Evolutionary conservation across 257 asterid species (phyloP), one percentile per base, ranked within the genome.

Genomic region (Penstemon barbatus): DNA sequence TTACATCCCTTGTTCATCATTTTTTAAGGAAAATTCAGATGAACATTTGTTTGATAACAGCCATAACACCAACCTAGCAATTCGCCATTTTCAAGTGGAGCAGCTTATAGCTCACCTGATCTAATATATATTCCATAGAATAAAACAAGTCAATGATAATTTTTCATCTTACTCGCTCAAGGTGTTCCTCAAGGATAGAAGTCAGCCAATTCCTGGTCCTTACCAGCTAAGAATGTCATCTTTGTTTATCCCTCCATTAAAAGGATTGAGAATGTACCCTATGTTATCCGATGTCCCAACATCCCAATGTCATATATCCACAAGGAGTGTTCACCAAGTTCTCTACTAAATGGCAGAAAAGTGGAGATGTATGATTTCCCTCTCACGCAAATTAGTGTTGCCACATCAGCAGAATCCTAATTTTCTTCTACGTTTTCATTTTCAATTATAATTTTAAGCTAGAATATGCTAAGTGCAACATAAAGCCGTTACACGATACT

Each of bases 21-120:
- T 80, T 77, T 68, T 66, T 69, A 50, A 72, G 75, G 51, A 73
- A 68, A 75, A 71, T 71, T 63, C 66, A 76, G 55, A 75, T 65
- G 50, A 70, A 76, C 56, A 46, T 46, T 41, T 72, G 71, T 69
- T 70, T 62, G 68, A 48, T 58, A 61, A 70, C 55, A 61, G 44
- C 39, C 33, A 50, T 15, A 42, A 42, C 69, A 58, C 69, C 63
- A 69, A 39, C 33, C 69, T 46, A 36, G 63, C 57, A 66, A 19
- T 44, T 50, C 4, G 2, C 49, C 43, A 54, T 6, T 52, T 50
- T 19, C 67, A 19, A 6, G 6, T 45, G 39, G 53, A 62, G 49
- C 54, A 55, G 39, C 78, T 18, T 40, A 46, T 51, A 38, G n/a
- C 69, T 64, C 3, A 7, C 45, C 42, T 44, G 8, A 5, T 19